Percentiles rank a stretch among this genome's conserved stretches.
Conservation (phyloP, 345 rosid species). For the Pseudoturritis turrita region DNA sequence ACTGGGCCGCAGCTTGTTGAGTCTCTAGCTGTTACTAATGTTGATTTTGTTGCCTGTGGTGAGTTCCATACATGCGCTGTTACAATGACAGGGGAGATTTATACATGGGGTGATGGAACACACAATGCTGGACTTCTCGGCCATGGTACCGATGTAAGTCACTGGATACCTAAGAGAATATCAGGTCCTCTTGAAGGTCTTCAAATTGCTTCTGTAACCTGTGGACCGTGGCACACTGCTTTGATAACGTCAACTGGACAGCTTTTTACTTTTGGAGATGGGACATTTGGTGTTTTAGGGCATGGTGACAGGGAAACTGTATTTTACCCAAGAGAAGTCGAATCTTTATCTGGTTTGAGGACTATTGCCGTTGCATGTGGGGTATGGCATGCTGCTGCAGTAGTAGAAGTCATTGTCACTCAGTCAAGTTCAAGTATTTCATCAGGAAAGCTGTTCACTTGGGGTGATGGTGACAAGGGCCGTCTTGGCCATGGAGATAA, state of each 20-base stretch:
- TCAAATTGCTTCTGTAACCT: slow-evolving; percentile 74
- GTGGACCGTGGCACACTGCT: slow-evolving; percentile 99
- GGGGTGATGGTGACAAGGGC: slow-evolving; percentile 98
- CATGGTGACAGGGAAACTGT: slow-evolving; percentile 77
- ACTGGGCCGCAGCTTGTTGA: slow-evolving; percentile 75
- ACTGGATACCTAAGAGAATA: slow-evolving; percentile 97
- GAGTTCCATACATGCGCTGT: slow-evolving; percentile 96
- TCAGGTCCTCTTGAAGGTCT: slow-evolving; percentile 93
- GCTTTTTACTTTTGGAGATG: slow-evolving; percentile 95
- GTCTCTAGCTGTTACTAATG: slow-evolving; percentile 53
- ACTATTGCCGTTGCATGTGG: slow-evolving; percentile 88
- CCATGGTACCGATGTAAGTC: slow-evolving; percentile 80
- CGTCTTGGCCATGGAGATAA: slow-evolving; percentile 98
- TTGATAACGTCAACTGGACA: slow-evolving; percentile 78
- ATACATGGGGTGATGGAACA: slow-evolving; percentile 97
- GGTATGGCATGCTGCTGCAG: slow-evolving; percentile 98
- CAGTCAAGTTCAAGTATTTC: slow-evolving; percentile 67
- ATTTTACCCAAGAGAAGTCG: slow-evolving; percentile 75
- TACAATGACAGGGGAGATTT: slow-evolving; percentile 85
- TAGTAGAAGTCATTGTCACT: slow-evolving; percentile 84
- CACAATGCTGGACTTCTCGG: slow-evolving; percentile 95
- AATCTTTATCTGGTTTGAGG: slow-evolving; percentile 79
- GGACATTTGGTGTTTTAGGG: slow-evolving; percentile 92
- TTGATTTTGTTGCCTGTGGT: slow-evolving; percentile 90
- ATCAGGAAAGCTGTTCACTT: slow-evolving; percentile 89